Evolutionary conservation across 805 yeast genomes (phyloP), one percentile per base, ranked within the genome.

Genomic region (Yueomyces sinensis): DNA sequence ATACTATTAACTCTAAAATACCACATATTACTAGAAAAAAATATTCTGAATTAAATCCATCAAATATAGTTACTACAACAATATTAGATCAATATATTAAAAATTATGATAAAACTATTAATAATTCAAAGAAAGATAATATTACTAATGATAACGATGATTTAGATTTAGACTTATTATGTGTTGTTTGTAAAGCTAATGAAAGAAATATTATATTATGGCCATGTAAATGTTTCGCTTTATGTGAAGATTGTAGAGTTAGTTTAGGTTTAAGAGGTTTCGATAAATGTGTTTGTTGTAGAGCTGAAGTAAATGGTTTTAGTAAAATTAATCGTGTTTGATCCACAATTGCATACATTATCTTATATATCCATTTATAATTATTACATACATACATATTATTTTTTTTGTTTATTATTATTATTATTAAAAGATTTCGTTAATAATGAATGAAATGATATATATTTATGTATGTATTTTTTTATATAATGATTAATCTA

Each of bases 221-320:
- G 96, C 96, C 96, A 0, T 87, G 96, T 52, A 72, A 74, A 45
- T 87, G 96, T 54, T 72, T 87, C 37, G 86, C 94, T 0, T 63
- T 87, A 4, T 87, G 96, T 55, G 95, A 86, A 42, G 68, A 71
- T 18, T 87, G 96, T 50, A 66, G 96, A 14, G 61, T 76, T 9
- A 71, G 80, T 14, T 63, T 87, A 34, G 83, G 82, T 6, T 59
- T 76, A 24, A 68, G 86, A 40, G 80, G 81, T 11, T 77, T 78
- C 49, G 72, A 70, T 37, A 78, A 77, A 1, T 87, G 96, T 56
- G 89, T 86, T 0, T 81, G 94, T 48, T 87, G 96, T 49, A 68
- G 94, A 24, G 61, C 75, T 22, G 67, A 68, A 19, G 94, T 87
- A 3, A 75, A 75, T n/a, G 69, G 67, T 1, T 65, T 57, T 41